Evolutionary conservation across 345 rosid genomes (phyloP).

Genomic region (Sisymbrium irio): DNA sequence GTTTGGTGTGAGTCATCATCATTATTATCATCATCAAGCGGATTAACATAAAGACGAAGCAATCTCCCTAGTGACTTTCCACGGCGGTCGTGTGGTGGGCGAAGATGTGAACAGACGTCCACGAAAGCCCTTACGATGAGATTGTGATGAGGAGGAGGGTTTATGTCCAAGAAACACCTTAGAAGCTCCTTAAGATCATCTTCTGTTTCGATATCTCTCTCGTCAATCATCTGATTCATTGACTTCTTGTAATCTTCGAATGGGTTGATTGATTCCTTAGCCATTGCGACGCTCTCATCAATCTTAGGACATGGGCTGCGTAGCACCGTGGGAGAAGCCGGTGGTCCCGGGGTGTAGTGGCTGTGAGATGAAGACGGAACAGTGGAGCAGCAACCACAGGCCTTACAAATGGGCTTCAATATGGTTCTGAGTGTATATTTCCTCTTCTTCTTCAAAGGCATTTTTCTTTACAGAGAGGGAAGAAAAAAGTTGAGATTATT

Average conservation of each 20-base stretch:
- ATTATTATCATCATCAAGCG: not conserved
- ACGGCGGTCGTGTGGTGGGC: conserved; percentile 33
- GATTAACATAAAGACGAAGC: conserved; percentile 33
- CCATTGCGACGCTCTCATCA: conserved; percentile 34
- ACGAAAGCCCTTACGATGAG: conserved; percentile 33
- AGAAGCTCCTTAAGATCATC: conserved; percentile 38
- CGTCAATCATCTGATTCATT: conserved; percentile 33
- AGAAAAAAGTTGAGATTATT: conserved; percentile 6
- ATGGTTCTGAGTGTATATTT: conserved; percentile 19
- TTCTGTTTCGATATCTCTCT: conserved; percentile 27
- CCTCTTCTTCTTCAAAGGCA: conserved; percentile 21
- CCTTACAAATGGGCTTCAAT: not conserved
- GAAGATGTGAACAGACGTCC: conserved; percentile 31
- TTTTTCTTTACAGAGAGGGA: not conserved
- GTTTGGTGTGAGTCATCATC: not conserved
- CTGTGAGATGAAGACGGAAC: not conserved
- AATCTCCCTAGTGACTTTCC: conserved; percentile 31
- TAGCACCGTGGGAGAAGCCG: conserved; percentile 31
- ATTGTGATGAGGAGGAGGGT: conserved; percentile 34
- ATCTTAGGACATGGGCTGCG: conserved; percentile 39
- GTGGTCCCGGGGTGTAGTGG: conserved; percentile 26
- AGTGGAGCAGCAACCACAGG: conserved; percentile 24
- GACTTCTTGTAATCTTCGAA: conserved; percentile 38
- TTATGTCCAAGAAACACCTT: conserved; percentile 38
- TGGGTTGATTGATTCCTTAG: conserved; percentile 30